These are phyloP conservation scores for Termitomyces sp. DNA, from an alignment of 768 basidiomycete genomes.

Conservation along the genomic window DNA sequence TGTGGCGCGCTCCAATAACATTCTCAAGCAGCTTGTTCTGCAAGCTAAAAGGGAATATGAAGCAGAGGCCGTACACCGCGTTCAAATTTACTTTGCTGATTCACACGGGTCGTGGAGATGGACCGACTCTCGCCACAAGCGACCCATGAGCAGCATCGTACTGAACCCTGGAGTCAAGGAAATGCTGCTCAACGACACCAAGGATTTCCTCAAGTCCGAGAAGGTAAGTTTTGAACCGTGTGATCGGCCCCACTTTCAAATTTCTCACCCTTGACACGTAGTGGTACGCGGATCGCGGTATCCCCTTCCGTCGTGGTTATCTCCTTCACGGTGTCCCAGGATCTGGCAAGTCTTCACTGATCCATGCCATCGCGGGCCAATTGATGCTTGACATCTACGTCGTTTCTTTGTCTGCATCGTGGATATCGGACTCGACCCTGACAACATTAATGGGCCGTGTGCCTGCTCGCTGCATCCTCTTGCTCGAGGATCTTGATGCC, in stretches of 20 bases:
- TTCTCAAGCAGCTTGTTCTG: constrained; percentile 85
- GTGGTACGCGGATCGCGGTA: constrained; percentile 94
- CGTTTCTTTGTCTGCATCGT: constrained; percentile 79
- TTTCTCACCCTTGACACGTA: constrained; percentile 22
- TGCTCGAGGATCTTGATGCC: constrained; percentile 89
- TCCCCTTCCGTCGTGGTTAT: constrained; percentile 88
- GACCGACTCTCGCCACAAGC: constrained; percentile 84
- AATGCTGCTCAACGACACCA: constrained; percentile 78
- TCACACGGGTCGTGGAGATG: constrained; percentile 86
- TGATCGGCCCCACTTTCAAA: background rate
- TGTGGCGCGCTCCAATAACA: constrained; percentile 77
- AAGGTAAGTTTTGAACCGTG: constrained; percentile 41
- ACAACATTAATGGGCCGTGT: constrained; percentile 86
- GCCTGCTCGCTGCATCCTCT: constrained; percentile 78
- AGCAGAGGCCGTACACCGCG: constrained; percentile 80
- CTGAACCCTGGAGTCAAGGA: constrained; percentile 88
- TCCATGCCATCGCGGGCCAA: constrained; percentile 85
- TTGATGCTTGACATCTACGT: constrained; percentile 91
- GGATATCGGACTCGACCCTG: constrained; percentile 86
- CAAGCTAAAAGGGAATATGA: constrained; percentile 90
- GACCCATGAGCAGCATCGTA: constrained; percentile 85
- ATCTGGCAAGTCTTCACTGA: constrained; percentile 82
- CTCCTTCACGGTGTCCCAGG: constrained; percentile 83
- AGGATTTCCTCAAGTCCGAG: constrained; percentile 81
- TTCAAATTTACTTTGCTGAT: constrained; percentile 89